Conservation (phyloP, 2,329 filamentous ascomycete genomes). For the Mollisiaceae sp. region DNA sequence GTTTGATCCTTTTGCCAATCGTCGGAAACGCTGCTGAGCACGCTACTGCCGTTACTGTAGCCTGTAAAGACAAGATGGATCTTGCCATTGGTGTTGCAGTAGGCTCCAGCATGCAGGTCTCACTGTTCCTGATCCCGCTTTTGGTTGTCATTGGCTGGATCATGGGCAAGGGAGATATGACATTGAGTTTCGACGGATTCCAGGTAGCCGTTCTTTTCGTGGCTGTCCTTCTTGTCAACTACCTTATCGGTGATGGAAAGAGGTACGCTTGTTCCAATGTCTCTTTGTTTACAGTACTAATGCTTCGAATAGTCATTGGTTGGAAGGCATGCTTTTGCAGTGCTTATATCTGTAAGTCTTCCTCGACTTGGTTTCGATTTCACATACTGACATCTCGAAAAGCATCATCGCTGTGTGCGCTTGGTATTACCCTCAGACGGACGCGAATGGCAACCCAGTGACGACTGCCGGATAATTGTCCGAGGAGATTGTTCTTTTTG, state of each 20-base stretch:
- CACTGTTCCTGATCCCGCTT: slow-evolving; percentile 80
- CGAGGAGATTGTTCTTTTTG: background rate
- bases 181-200: slow-evolving; percentile 76
- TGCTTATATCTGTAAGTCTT: slow-evolving; percentile 41
- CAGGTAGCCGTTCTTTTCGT: slow-evolving; percentile 87
- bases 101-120: slow-evolving; percentile 83
- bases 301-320: slow-evolving; percentile 45
- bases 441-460: slow-evolving; percentile 16
- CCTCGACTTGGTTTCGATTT: background rate
- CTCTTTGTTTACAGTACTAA: slow-evolving; percentile 62
- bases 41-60: slow-evolving; percentile 84
- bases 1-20: slow-evolving; percentile 79
- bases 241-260: slow-evolving; percentile 71
- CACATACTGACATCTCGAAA: no score
- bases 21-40: slow-evolving; percentile 84
- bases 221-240: slow-evolving; percentile 83
- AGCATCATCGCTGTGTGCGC: slow-evolving; percentile 32
- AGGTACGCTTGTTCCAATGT: slow-evolving; percentile 65
- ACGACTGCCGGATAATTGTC: slow-evolving; percentile 18
- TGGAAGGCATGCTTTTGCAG: slow-evolving; percentile 41
- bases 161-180: slow-evolving; percentile 69
- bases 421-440: slow-evolving; percentile 32
- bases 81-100: slow-evolving; percentile 81
- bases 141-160: slow-evolving; percentile 82
- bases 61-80: slow-evolving; percentile 74